Percentiles rank a stretch among this genome's conserved stretches.
phyloP scores from a whole-genome alignment of 495 filamentous ascomycete species.

The Diplogelasinospora grovesii region DNA sequence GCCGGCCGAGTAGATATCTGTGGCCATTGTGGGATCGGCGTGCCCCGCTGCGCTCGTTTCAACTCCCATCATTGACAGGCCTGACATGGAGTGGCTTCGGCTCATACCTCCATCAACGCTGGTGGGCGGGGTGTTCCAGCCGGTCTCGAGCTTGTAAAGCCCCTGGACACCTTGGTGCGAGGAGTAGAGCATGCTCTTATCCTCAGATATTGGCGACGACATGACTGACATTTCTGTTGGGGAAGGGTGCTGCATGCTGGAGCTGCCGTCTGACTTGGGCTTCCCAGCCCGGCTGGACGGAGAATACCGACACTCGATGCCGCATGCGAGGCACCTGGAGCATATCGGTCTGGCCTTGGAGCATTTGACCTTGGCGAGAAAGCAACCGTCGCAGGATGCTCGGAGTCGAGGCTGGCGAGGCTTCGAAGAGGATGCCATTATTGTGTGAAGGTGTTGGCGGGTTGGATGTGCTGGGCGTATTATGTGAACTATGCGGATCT shows the following conservation, averaged over 20 bases:
- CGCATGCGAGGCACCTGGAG: conserved; percentile 40
- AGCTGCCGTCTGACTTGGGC: conserved; percentile 31
- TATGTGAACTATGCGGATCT: conserved; percentile 1
- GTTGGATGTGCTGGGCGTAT: background rate
- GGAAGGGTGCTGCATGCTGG: conserved; percentile 17
- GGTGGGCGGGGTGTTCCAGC: conserved; percentile 29
- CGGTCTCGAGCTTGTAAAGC: conserved; percentile 24
- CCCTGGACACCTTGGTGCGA: conserved; percentile 15
- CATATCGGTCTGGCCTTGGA: conserved; percentile 45
- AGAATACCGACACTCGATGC: conserved; percentile 43
- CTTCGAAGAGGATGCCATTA: conserved; percentile 26
- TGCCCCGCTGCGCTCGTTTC: conserved; percentile 20
- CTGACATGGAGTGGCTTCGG: conserved; percentile 29
- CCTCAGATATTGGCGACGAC: conserved; percentile 19
- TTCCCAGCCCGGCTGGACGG: conserved; percentile 44
- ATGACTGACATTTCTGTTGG: conserved; percentile 15
- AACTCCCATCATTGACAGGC: conserved; percentile 26
- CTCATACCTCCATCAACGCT: conserved; percentile 30
- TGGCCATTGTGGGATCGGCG: conserved; percentile 22
- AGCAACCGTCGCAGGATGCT: conserved; percentile 50
- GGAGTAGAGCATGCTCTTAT: conserved; percentile 20
- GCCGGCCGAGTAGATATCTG: conserved; percentile 26
- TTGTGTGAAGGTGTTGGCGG: background rate
- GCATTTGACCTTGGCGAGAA: conserved; percentile 50
- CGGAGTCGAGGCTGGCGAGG: conserved; percentile 37